These are phyloP conservation scores for Clarireedia homoeocarpa DNA, from an alignment of 2,329 filamentous ascomycete genomes.

Conservation along the genomic window DNA sequence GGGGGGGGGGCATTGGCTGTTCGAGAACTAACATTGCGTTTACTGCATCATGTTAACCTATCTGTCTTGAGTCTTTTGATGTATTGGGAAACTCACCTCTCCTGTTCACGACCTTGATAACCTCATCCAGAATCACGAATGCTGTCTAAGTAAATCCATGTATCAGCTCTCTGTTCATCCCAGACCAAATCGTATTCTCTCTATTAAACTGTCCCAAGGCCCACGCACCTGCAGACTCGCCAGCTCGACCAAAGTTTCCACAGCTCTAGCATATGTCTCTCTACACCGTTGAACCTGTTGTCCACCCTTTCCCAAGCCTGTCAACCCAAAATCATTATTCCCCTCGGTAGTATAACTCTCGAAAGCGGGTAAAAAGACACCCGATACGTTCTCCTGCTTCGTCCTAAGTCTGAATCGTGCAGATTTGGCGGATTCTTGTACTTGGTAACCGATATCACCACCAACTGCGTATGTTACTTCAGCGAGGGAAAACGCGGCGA, in stretches of 20 bases:
- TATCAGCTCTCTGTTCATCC: background rate
- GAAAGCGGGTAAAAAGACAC: constrained; percentile 88
- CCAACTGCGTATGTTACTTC: constrained; percentile 97
- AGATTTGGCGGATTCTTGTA: constrained; percentile 89
- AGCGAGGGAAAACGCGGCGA: constrained; percentile 92
- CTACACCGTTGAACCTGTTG: constrained; percentile 93
- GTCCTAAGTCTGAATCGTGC: constrained; percentile 89
- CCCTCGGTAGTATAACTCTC: constrained; percentile 85
- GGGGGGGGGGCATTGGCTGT: background rate
- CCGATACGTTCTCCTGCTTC: constrained; percentile 97
- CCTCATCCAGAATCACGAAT: constrained; percentile 95
- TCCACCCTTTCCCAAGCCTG: constrained; percentile 90
- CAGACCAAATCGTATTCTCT: background rate
- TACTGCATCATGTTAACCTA: constrained; percentile 42
- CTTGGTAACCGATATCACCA: constrained; percentile 91
- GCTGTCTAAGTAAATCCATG: constrained; percentile 54
- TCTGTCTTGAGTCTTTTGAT: constrained; percentile 10
- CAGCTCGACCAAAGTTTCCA: constrained; percentile 91
- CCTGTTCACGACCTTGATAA: constrained; percentile 98
- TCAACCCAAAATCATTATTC: constrained; percentile 92
- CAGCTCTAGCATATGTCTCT: constrained; percentile 91
- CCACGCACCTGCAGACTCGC: constrained; percentile 69
- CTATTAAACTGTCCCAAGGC: constrained; percentile 5
- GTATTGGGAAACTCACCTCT: constrained; percentile 52
- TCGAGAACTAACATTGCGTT: constrained; percentile 71